Evolutionary conservation across 129 eudicot species (phyloP).

Genomic region (Kitagawia praeruptora): DNA sequence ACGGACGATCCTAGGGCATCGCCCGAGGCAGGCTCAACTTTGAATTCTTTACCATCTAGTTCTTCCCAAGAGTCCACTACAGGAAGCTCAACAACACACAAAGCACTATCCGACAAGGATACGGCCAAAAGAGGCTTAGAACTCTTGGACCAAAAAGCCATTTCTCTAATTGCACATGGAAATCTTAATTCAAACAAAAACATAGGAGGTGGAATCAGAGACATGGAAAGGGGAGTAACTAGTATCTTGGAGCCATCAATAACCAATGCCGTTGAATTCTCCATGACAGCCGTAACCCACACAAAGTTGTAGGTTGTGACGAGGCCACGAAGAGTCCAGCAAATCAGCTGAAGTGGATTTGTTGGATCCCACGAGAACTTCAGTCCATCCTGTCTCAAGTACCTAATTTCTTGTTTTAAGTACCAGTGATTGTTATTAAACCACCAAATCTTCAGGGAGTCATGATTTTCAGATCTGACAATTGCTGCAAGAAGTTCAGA

Average conservation of each 20-base stretch:
- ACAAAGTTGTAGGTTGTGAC: conserved; percentile 44
- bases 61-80: conserved; percentile 65
- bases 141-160: conserved; percentile 47
- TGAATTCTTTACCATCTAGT: conserved; percentile 57
- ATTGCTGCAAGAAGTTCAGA: conserved; percentile 81
- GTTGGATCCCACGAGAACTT: conserved; percentile 77
- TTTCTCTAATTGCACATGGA: conserved; percentile 59
- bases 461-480: conserved; percentile 54
- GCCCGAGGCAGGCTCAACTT: conserved; percentile 37
- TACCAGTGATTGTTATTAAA: conserved; percentile 95
- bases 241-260: conserved; percentile 74
- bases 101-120: conserved; percentile 66
- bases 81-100: conserved; percentile 87
- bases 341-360: conserved; percentile 53
- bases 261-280: conserved; percentile 76
- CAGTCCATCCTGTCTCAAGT: conserved; percentile 38
- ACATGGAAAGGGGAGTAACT: conserved; percentile 67
- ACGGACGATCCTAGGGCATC: conserved; percentile 30
- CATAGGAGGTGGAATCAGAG: conserved; percentile 89
- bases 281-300: conserved; percentile 74
- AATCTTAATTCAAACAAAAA: conserved; percentile 56
- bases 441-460: conserved; percentile 71
- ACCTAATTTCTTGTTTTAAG: conserved; percentile 81
- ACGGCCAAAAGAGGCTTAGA: conserved; percentile 60
- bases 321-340: conserved; percentile 70